These are phyloP conservation scores for Antrodiella citrinella DNA, from an alignment of 768 basidiomycete species.

Conservation along the genomic window DNA sequence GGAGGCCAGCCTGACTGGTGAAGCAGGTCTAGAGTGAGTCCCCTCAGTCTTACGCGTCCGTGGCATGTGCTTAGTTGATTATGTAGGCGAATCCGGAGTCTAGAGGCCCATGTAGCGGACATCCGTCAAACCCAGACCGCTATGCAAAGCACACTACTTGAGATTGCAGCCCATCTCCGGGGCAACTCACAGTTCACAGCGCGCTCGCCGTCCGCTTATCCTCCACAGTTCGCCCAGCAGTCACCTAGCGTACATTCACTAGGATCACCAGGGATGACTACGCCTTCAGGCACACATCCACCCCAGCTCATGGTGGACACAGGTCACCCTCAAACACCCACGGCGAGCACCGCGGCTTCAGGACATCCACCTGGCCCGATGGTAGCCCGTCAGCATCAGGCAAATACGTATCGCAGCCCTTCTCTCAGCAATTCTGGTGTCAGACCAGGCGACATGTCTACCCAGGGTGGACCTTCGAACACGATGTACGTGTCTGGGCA, in stretches of 20 bases:
- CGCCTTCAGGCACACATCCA: conserved; percentile 28
- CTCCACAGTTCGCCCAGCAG: conserved; percentile 46
- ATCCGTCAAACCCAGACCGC: conserved; percentile 64
- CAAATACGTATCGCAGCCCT: conserved; percentile 31
- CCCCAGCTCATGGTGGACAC: conserved; percentile 20
- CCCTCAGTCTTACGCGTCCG: not conserved
- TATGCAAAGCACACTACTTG: conserved; percentile 74
- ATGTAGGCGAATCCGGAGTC: conserved; percentile 77
- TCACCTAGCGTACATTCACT: conserved; percentile 64
- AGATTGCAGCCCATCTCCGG: conserved; percentile 76
- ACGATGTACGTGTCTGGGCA: conserved; percentile 27
- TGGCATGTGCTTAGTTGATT: not conserved
- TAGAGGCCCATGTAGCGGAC: conserved; percentile 81
- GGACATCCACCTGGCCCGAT: conserved; percentile 9
- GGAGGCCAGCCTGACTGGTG: conserved; percentile 80
- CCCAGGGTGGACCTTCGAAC: conserved; percentile 35
- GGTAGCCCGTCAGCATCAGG: conserved; percentile 19
- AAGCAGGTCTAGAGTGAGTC: conserved; percentile 82
- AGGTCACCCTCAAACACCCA: conserved; percentile 15
- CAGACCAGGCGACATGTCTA: conserved; percentile 35
- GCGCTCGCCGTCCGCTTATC: conserved; percentile 60
- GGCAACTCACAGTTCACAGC: conserved; percentile 35
- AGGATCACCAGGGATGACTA: conserved; percentile 36
- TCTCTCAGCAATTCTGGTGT: conserved; percentile 25
- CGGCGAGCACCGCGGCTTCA: conserved; percentile 21